Evolutionary conservation across 306 rosid species (phyloP).

Genomic region (Trifolium subterraneum): DNA sequence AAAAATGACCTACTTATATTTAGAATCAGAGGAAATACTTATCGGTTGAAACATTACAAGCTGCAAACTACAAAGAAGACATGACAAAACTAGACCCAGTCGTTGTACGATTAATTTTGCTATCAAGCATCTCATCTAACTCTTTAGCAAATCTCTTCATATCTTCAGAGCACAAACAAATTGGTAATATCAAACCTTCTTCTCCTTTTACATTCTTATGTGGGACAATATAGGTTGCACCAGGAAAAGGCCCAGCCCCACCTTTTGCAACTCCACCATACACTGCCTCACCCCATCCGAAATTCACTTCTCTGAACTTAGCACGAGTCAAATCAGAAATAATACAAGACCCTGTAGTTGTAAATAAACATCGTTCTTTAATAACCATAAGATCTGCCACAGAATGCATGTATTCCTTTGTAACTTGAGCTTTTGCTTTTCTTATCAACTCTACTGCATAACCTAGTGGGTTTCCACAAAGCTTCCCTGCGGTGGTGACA

Average conservation of each 20-base stretch:
- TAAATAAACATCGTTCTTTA: slow-evolving; percentile 17
- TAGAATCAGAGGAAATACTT: too few relatives aligned
- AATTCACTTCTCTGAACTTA: slow-evolving; percentile 34
- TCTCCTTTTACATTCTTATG: slow-evolving; percentile 38
- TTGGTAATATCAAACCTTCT: slow-evolving; percentile 40
- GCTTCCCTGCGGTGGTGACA: slow-evolving; percentile 13
- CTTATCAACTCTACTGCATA: slow-evolving; percentile 36
- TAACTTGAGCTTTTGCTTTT: slow-evolving; percentile 39
- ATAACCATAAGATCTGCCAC: slow-evolving; percentile 44
- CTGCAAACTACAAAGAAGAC: background rate
- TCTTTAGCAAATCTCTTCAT: slow-evolving; percentile 57
- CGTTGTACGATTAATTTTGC: background rate
- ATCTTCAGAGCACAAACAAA: slow-evolving; percentile 42
- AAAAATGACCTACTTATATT: too few relatives aligned
- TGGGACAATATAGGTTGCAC: slow-evolving; percentile 22
- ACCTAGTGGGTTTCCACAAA: slow-evolving; percentile 23
- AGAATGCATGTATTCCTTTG: slow-evolving; percentile 48
- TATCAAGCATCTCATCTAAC: slow-evolving; percentile 26
- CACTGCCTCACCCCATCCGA: slow-evolving; percentile 60
- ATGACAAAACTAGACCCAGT: background rate
- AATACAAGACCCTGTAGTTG: background rate
- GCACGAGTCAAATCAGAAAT: slow-evolving; percentile 37
- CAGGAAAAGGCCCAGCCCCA: background rate
- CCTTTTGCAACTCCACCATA: slow-evolving; percentile 41
- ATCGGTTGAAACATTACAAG: background rate